Conservation (phyloP, 495 filamentous ascomycete genomes). For the Aspergillus biplanus region DNA sequence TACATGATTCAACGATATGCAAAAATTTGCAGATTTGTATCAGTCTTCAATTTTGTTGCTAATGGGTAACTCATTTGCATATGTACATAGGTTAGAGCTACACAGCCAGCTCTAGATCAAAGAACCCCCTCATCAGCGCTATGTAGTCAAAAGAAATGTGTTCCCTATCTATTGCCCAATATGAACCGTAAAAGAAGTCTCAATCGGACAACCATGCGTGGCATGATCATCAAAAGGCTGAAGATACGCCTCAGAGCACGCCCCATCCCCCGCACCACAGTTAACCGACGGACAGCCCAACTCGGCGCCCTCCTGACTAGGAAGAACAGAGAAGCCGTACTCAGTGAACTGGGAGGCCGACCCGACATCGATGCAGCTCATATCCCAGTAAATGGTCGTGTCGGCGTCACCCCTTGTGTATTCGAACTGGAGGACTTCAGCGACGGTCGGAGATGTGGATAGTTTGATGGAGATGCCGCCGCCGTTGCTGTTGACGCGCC, state of each 20-base stretch:
- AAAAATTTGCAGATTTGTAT: too few relatives aligned
- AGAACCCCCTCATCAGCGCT: too few relatives aligned
- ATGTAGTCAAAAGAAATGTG: neutral
- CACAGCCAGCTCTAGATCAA: too few relatives aligned
- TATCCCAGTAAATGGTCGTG: constrained; percentile 47
- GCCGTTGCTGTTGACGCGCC: constrained; percentile 39
- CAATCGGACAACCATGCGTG: constrained; percentile 22
- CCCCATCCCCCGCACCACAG: neutral
- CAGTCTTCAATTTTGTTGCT: too few relatives aligned
- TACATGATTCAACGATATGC: too few relatives aligned
- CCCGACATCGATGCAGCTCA: constrained; percentile 33
- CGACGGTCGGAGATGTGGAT: constrained; percentile 29
- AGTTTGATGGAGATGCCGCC: constrained; percentile 49
- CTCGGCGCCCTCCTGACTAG: neutral
- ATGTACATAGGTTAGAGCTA: too few relatives aligned
- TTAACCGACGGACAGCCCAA: neutral
- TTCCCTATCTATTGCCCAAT: neutral
- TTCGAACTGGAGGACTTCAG: constrained; percentile 47
- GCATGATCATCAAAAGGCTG: constrained; percentile 23
- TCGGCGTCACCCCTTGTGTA: constrained; percentile 36
- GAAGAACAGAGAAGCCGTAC: constrained; percentile 24
- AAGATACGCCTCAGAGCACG: constrained; percentile 25
- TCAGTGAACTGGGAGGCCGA: constrained; percentile 21
- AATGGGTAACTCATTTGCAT: too few relatives aligned
- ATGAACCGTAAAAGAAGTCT: constrained; percentile 20